phyloP scores from a whole-genome alignment of 208 protist species.

The Hexamita inflata region DNA sequence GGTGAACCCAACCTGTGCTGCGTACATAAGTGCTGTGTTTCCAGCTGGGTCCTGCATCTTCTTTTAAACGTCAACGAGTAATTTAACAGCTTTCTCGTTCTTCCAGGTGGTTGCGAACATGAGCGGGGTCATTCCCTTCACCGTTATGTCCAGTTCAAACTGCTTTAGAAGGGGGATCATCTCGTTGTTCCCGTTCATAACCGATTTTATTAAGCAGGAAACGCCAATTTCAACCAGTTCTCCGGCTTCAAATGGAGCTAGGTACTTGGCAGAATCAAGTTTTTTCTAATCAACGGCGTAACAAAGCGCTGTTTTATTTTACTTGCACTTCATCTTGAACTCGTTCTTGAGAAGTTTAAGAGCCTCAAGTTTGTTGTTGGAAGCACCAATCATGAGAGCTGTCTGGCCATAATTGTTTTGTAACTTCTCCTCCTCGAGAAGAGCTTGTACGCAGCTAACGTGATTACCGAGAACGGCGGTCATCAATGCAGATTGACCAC shows the following conservation, averaged over 20 bases:
- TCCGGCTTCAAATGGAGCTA: too few relatives aligned
- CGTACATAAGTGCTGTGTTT: slow-evolving; percentile 14
- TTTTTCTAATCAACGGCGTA: too few relatives aligned
- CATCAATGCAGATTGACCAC: background rate
- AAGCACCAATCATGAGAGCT: background rate
- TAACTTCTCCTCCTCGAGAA: background rate
- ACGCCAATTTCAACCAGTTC: too few relatives aligned
- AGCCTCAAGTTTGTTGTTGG: background rate
- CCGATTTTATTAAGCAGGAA: too few relatives aligned
- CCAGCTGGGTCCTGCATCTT: slow-evolving; percentile 12
- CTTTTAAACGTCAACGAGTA: background rate
- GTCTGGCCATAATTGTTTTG: background rate
- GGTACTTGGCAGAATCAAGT: too few relatives aligned
- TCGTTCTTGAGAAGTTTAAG: background rate
- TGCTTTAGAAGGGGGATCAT: too few relatives aligned
- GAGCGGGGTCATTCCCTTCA: slow-evolving; percentile 5
- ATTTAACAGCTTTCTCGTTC: background rate
- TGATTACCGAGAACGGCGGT: background rate
- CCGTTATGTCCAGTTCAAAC: too few relatives aligned
- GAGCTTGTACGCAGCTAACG: background rate
- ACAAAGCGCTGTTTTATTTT: too few relatives aligned
- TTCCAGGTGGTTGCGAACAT: background rate
- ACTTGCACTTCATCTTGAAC: too few relatives aligned
- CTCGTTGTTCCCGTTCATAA: too few relatives aligned
- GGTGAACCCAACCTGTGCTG: background rate